These are phyloP conservation scores for Phlebopus sp. DNA, from an alignment of 1,284 basidiomycete species.

Conservation along the genomic window DNA sequence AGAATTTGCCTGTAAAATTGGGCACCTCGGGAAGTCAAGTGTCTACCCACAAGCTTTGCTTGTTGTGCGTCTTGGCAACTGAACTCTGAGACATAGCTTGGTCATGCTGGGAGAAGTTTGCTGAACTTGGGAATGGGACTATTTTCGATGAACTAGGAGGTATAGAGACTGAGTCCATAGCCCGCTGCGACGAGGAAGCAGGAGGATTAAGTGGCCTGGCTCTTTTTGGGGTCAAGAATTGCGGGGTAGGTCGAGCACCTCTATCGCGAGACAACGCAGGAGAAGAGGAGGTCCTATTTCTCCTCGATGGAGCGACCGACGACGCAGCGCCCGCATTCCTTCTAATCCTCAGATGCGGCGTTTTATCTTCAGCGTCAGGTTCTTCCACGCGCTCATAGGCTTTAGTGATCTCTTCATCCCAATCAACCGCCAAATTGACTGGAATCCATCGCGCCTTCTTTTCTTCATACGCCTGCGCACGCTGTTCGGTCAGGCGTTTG, in stretches of 20 bases:
- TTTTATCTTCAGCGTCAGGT: constrained; percentile 26
- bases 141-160: too few relatives aligned
- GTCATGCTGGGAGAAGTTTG: constrained; percentile 11
- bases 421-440: constrained; percentile 14
- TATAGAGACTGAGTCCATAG: neutral
- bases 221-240: constrained; percentile 13
- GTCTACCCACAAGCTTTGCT: constrained; percentile 23
- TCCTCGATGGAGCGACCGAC: constrained; percentile 5
- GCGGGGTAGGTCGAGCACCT: constrained; percentile 12
- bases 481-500: constrained; percentile 39
- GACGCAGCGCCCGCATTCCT: constrained; percentile 15
- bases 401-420: constrained; percentile 30
- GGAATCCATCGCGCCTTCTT: constrained; percentile 29
- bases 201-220: constrained; percentile 10
- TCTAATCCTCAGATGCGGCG: constrained; percentile 23
- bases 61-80: too few relatives aligned
- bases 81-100: constrained; percentile 6
- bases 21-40: neutral
- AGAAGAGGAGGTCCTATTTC: constrained; percentile 14
- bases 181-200: constrained; percentile 11
- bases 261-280: constrained; percentile 17
- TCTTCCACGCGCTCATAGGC: constrained; percentile 22
- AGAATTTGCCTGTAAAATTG: constrained; percentile 3
- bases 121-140: too few relatives aligned
- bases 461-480: constrained; percentile 43